Evolutionary conservation across 768 basidiomycete genomes (phyloP).

Genomic region (Suillus subalutaceus): DNA sequence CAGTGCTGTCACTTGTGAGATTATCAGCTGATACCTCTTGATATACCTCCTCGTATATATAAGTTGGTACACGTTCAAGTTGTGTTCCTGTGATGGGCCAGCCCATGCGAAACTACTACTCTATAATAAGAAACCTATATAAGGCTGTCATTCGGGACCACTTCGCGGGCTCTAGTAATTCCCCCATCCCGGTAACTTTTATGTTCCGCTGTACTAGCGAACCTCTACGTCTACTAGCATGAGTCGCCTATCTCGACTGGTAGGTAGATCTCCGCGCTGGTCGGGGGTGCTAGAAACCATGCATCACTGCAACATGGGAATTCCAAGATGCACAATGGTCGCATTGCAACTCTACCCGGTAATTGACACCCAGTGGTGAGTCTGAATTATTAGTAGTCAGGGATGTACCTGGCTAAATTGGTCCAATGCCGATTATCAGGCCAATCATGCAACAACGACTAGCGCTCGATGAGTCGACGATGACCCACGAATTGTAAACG

Average conservation of each 20-base stretch:
- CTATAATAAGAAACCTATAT: not conserved
- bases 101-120: no score
- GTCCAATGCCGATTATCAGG: not conserved
- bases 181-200: not conserved
- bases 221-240: no score
- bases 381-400: not conserved
- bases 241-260: no score
- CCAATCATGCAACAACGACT: not conserved
- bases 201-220: not conserved
- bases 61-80: no score
- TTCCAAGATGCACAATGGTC: not conserved
- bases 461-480: no score
- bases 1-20: no score
- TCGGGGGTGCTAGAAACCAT: not conserved
- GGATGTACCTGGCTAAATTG: not conserved
- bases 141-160: no score
- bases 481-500: no score
- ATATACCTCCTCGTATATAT: no score
- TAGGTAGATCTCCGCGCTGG: not conserved
- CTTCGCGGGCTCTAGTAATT: no score
- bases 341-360: not conserved
- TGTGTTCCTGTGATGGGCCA: no score
- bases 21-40: no score
- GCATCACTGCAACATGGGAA: not conserved
- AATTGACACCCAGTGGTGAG: not conserved